Base-by-base conservation (phyloP, 768 basidiomycete species). In the Holtermanniella nyarrowii region DNA sequence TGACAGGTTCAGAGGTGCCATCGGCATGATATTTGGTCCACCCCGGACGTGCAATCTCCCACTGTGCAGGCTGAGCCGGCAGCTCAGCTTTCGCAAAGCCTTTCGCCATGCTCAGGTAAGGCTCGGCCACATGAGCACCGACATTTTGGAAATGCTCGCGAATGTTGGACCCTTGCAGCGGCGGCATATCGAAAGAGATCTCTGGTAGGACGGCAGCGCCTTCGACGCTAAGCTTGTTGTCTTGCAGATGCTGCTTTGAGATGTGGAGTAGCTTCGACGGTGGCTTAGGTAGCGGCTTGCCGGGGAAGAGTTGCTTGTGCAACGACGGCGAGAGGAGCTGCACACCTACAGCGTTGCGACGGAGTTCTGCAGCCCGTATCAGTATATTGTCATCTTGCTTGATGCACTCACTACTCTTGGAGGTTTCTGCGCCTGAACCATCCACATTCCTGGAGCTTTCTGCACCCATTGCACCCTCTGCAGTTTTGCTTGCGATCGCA, bases 1-100 rank as follows among this genome's bases (percentile, higher is more conserved):
- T 74, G 48, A 91, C 84, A 10, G 79, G 78, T 63, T 88, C 83
- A 63, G 76, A 78, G 20, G 82, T 81, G 1, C 90, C 91, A 61
- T 93, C 88, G 1, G 77, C 74, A 54, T 81, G 65, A 63, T 96
- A 96, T 62, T 83, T 84, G 2, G 87, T 91, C 95, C 93, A 97
- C 12, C 93, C 93, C 0, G 83, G 76, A 69, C 80, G 72, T 73
- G 59, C 43, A 42, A 61, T 57, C 69, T 64, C 74, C 74, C 80
- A 83, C 26, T 68, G 58, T 4, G 76, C 74, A 0, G 84, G 83
- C 57, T 77, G 77, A 0, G 80, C 80, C 10, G 86, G 86, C 2
- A 89, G 66, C 2, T 76, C 46, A 24, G 72, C 69, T 5, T 69
- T 61, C 2, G 80, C 76, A 58, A 88, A 80, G 5, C 73, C 64